Evolutionary conservation across 768 basidiomycete species (phyloP).

Genomic region (Hericium alpestre): DNA sequence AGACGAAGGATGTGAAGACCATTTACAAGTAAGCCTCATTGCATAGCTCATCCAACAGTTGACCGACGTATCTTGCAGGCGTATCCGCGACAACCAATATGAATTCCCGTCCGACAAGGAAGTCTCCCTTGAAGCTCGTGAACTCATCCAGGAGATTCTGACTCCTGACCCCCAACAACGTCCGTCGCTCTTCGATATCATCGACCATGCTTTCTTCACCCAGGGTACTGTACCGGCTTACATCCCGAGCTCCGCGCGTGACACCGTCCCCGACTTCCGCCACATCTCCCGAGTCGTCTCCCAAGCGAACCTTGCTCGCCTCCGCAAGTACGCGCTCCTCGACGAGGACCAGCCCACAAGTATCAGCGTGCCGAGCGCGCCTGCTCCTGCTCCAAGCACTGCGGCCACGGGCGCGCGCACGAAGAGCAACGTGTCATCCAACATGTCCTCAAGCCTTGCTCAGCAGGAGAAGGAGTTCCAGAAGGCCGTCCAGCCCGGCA

Average conservation of each 20-base stretch:
- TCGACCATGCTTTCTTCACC: slow-evolving; percentile 77
- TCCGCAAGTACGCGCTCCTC: slow-evolving; percentile 51
- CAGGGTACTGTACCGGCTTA: slow-evolving; percentile 70
- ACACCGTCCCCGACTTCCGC: slow-evolving; percentile 65
- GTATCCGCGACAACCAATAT: slow-evolving; percentile 89
- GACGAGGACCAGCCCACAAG: slow-evolving; percentile 47
- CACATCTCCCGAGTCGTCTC: slow-evolving; percentile 51
- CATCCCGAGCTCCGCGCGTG: slow-evolving; percentile 73
- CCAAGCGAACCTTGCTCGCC: slow-evolving; percentile 56
- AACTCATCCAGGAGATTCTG: slow-evolving; percentile 75
- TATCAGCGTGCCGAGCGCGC: slow-evolving; percentile 32
- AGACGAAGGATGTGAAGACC: slow-evolving; percentile 93
- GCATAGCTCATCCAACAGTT: background rate
- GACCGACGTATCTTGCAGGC: slow-evolving; percentile 31
- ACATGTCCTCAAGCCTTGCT: slow-evolving; percentile 51
- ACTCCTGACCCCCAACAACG: slow-evolving; percentile 75
- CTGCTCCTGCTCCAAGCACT: slow-evolving; percentile 14
- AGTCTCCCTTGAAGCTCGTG: slow-evolving; percentile 61
- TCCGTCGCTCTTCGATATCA: slow-evolving; percentile 75
- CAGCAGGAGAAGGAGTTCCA: slow-evolving; percentile 95
- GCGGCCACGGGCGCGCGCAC: slow-evolving; percentile 4
- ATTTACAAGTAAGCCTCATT: slow-evolving; percentile 72
- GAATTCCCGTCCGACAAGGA: slow-evolving; percentile 74
- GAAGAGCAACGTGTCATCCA: slow-evolving; percentile 18
- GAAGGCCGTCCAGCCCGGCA: slow-evolving; percentile 89